Conservation (phyloP, 164 flowering plant species). For the Sedum album region DNA sequence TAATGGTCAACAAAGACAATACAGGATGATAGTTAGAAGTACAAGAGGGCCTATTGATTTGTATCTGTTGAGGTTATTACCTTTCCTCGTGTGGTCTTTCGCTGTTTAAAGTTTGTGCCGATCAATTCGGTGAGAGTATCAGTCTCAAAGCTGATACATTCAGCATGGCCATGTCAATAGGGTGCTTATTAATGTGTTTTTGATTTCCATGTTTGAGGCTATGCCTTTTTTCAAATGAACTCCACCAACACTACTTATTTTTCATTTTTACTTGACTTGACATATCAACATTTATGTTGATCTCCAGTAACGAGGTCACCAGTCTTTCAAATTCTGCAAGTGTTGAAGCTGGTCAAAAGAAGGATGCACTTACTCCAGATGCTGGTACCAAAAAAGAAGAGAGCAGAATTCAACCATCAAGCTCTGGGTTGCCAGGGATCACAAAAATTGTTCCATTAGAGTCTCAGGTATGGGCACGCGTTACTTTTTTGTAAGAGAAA, state of each 20-base stretch:
- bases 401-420: background rate
- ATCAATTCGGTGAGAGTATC: constrained; percentile 13
- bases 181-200: background rate
- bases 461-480: constrained; percentile 32
- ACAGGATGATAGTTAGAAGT: constrained; percentile 53
- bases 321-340: background rate
- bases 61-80: constrained; percentile 53
- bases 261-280: background rate
- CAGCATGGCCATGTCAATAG: too few species aligned
- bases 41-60: constrained; percentile 52
- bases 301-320: background rate
- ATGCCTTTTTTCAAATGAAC: background rate
- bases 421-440: constrained; percentile 20
- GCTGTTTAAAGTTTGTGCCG: background rate
- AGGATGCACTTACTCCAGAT: background rate
- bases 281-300: background rate
- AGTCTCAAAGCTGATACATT: background rate
- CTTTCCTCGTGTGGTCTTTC: background rate
- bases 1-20: constrained; percentile 33
- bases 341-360: constrained; percentile 4
- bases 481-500: background rate
- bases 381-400: background rate
- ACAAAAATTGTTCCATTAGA: constrained; percentile 42
- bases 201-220: background rate
- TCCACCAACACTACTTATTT: background rate